These are phyloP conservation scores for Rhodamnia argentea DNA, from an alignment of 345 rosid species.

Conservation along the genomic window DNA sequence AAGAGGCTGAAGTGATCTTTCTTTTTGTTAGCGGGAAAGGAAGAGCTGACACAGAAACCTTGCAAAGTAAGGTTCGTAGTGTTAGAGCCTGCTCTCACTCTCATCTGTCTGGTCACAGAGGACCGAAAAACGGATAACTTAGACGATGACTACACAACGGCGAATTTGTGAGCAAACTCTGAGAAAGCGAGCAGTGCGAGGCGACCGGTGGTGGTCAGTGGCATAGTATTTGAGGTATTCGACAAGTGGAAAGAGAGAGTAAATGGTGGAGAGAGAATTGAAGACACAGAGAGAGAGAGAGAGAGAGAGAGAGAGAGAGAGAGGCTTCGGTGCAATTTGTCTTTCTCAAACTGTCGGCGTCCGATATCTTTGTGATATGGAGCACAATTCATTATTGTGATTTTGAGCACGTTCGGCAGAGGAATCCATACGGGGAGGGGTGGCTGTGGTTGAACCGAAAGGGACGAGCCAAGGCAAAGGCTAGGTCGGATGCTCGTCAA, in stretches of 20 bases:
- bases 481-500: background rate
- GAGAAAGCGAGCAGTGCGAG: background rate
- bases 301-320: too few species aligned
- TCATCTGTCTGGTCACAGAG: background rate
- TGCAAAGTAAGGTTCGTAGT: background rate
- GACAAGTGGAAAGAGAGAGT: background rate
- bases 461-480: background rate
- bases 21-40: conserved; percentile 2
- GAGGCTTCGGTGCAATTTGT: background rate
- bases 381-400: background rate
- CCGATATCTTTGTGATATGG: background rate
- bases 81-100: background rate
- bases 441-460: background rate
- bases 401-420: background rate
- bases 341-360: background rate
- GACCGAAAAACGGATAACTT: background rate
- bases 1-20: background rate
- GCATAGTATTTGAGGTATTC: background rate
- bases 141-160: background rate
- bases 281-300: background rate
- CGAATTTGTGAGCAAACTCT: background rate
- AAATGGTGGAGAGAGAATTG: background rate
- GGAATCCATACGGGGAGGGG: background rate
- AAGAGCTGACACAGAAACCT: background rate
- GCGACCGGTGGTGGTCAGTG: background rate